Base-by-base conservation (phyloP, 164 flowering plant species). In the Warburgia ugandensis region DNA sequence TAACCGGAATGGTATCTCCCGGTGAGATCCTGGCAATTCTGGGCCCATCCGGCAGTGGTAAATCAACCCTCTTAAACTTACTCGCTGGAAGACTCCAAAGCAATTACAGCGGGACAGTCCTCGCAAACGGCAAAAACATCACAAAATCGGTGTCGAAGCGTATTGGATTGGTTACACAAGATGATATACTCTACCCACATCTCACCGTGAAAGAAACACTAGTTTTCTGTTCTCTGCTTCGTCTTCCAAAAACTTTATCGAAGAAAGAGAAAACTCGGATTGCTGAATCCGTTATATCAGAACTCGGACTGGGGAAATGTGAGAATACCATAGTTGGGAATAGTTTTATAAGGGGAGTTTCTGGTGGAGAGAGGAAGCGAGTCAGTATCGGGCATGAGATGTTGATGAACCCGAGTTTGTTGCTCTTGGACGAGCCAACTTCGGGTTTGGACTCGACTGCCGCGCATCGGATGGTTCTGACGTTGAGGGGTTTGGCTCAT, bases 31-130 rank as follows among this genome's bases (percentile, higher is more conserved):
- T 89, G 16, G 95, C 95, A 54, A 54, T 89, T 9, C 86, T 89
- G 0, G 97, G 97, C 4, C 97, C 97, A 0, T 89, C 97, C 0
- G 97, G 97, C 5, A 81, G 97, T 45, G 97, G 97, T 0, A 89
- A 89, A 68, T 83, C 97, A 3, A 89, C 97, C 26, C 80, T 89
- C 6, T 74, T 89, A 2, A 81, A 72, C 55, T 83, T 83, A 0
- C 71, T 89, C 0, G 87, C 88, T 0, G 95, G 97, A 0, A 59
- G 95, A 26, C 69, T 81, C 45, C 77, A 60, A 5, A 74, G 72
- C 1, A 61, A 50, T n/a, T 40, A 71, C 60, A 73, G 83, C 50
- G 95, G 95, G 36, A 37, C 81, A 2, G 56, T 89, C 22, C 75
- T 77, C 13, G 78, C 75, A 13, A 89, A 89, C 69, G 67, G 59